Percentiles rank a stretch among this genome's conserved stretches.
Evolutionary conservation across 148 eudicot species (phyloP).

Genomic region (Chenopodium quinoa): DNA sequence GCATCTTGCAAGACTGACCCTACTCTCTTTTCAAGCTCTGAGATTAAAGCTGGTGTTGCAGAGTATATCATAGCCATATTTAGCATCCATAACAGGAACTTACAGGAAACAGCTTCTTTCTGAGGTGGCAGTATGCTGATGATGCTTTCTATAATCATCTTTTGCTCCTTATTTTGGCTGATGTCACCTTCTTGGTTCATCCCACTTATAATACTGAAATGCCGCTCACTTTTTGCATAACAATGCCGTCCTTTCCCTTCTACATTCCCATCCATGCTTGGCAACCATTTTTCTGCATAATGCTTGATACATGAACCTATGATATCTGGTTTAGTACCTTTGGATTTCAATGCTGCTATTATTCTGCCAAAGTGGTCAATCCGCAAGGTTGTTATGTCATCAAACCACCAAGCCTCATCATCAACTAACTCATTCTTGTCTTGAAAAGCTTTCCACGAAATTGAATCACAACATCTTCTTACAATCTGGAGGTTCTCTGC

Average conservation of each 20-base stretch:
- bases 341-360: conserved; percentile 46
- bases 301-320: conserved; percentile 52
- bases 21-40: conserved; percentile 71
- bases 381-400: conserved; percentile 49
- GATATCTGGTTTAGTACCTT: conserved; percentile 43
- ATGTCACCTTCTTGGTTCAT: conserved; percentile 30
- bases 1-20: conserved; percentile 65
- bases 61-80: conserved; percentile 54
- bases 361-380: conserved; percentile 66
- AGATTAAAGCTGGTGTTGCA: conserved; percentile 57
- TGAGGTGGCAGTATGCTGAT: conserved; percentile 65
- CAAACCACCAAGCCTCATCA: conserved; percentile 53
- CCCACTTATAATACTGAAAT: conserved; percentile 45
- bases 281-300: conserved; percentile 63
- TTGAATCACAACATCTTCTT: conserved; percentile 66
- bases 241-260: conserved; percentile 26
- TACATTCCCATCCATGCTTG: conserved; percentile 36
- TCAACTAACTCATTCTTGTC: conserved; percentile 29
- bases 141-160: conserved; percentile 59
- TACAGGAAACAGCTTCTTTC: conserved; percentile 62
- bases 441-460: conserved; percentile 52
- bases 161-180: conserved; percentile 44
- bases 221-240: conserved; percentile 36
- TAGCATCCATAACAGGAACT: conserved; percentile 54
- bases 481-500: conserved; percentile 72